Evolutionary conservation across 257 asterid species (phyloP), one percentile per base, ranked within the genome.

Genomic region (Nicotiana noctiflora): DNA sequence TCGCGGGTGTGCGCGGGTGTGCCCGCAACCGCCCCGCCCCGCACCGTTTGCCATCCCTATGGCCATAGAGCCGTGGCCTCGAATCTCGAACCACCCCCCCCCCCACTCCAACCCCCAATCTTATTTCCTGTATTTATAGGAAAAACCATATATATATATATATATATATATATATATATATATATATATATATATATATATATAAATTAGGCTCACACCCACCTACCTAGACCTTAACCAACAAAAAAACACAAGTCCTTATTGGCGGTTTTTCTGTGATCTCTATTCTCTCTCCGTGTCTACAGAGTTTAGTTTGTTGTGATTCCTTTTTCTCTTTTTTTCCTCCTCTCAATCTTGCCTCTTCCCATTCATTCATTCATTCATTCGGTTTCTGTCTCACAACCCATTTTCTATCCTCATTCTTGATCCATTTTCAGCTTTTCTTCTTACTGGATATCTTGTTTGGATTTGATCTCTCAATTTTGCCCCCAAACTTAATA

Each of bases 211-310:
- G 46, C 19, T 68, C 6, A 7, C 12, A n/a, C 37, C 6, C 56
- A 0, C 55, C 5, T 17, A 15, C 55, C 15, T 1, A 49, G 2
- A 2, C 49, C 49, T 11, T 40, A 40, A 8, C 61, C 23, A 56
- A 56, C 12, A 37, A 52, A 40, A 40, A 21, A 70, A 44, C 10
- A 6, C 78, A 23, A 46, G 78, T 46, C 23, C 8, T 76, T 37
- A 56, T 82, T 80, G 77, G 72, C 85, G 82, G 75, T 53, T 64
- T 77, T 64, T 78, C 37, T 82, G 82, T 80, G 82, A 76, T 82
- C 85, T 79, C 79, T 52, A 77, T 55, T 77, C 55, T 82, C 74
- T 77, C 12, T 53, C 40, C 60, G 14, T 59, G 57, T 78, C 19
- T 37, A 4, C 40, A 21, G 29, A 17, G n/a, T 18, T 67, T 79